Evolutionary conservation across 2,329 filamentous ascomycete species (phyloP), one percentile per base, ranked within the genome.

Genomic region (Endothia cerciana): DNA sequence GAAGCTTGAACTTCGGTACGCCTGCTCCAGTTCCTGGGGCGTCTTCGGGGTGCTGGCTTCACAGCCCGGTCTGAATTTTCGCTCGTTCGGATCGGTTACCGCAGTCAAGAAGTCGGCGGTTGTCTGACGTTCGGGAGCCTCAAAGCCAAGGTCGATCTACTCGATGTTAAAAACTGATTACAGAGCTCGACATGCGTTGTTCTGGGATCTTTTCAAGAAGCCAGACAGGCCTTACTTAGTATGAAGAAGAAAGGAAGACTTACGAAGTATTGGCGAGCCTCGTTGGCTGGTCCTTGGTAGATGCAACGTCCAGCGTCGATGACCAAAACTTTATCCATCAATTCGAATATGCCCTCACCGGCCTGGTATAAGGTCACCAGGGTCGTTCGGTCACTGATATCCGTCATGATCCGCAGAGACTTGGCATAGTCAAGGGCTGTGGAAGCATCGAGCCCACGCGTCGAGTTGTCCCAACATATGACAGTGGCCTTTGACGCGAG

Each of bases 31-130:
- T 43, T 92, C 91, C 60, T 86, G 83, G 0, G 91, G 79, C 0
- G 89, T 91, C 72, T 89, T 90, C 0, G 91, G 92, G 1, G 89
- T 86, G 3, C 83, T 85, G 10, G 83, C 80, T 71, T 93, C 88
- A 70, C 82, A 89, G 0, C 89, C 90, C 0, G 81, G 76, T 25
- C 89, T 85, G 74, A 93, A 89, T 19, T 85, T 83, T 43, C 92
- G 85, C 72, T 93, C 91, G 11, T 84, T 86, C 1, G 89, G 86
- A 73, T 94, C 92, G 1, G 90, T 92, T 19, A 93, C 82, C 0
- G 90, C 89, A 0, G 91, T 93, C 55, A 94, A 77, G 77, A 93
- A 94, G 74, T 94, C 91, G 1, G 91, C 87, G 0, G 91, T 93
- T 0, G 91, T 94, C 73, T 89, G 80, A 13, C 81, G 75, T 0